A percentile compares a stretch with the other conserved stretches of the same genome.
Conservation (phyloP, 2,329 filamentous ascomycete genomes). For the Lachnellula arida region DNA sequence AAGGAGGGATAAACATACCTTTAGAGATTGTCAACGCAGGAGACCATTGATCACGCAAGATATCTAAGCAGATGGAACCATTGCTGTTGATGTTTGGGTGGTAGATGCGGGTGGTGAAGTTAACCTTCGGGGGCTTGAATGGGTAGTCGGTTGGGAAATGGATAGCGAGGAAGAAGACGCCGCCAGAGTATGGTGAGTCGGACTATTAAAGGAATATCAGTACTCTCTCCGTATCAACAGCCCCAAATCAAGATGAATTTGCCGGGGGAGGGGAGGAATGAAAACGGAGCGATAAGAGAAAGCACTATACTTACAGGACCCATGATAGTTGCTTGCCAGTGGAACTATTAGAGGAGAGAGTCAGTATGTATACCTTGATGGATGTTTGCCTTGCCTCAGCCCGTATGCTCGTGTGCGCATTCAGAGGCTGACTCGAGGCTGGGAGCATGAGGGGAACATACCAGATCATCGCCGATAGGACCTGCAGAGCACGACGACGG, state of each 20-base stretch:
- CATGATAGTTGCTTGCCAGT: constrained; percentile 99
- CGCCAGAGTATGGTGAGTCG: constrained; percentile 96
- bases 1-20: constrained; percentile 52
- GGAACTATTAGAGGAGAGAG: constrained; percentile 60
- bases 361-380: constrained; percentile 30
- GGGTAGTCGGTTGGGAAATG: constrained; percentile 99
- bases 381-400: not conserved
- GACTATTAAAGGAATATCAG: constrained; percentile 47
- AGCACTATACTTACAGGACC: constrained; percentile 71
- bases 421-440: constrained; percentile 15
- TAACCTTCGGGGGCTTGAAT: constrained; percentile 99
- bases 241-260: constrained; percentile 7
- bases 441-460: constrained; percentile 49
- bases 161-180: constrained; percentile 98
- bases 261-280: constrained; percentile 5
- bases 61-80: constrained; percentile 98
- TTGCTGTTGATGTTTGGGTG: constrained; percentile 99
- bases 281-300: constrained; percentile 18
- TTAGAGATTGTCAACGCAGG: constrained; percentile 97
- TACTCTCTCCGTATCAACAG: not conserved
- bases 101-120: constrained; percentile 99
- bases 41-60: constrained; percentile 98
- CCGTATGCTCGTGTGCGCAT: constrained; percentile 22
- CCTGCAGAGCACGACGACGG: constrained; percentile 98
- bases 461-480: constrained; percentile 94